Percentiles rank a stretch among this genome's conserved stretches.
Conservation (phyloP, 345 rosid species). For the Rhizophora apiculata region DNA sequence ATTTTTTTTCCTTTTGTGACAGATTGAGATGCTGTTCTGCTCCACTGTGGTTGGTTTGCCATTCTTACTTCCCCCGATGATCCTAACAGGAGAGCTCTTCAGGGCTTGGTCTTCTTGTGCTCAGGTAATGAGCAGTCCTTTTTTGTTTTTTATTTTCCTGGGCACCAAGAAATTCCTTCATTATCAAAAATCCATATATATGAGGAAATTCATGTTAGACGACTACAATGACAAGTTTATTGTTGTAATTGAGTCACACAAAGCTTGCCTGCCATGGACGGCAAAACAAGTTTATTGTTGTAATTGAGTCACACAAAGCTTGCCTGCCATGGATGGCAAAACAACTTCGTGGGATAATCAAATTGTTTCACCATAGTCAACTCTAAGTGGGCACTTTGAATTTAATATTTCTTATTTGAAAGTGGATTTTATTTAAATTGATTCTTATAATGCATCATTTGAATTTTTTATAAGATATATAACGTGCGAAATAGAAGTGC, state of each 20-base stretch:
- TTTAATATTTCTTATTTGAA: constrained; percentile 1
- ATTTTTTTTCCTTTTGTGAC: background rate
- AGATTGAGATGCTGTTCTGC: constrained; percentile 98
- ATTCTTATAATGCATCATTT: too few species aligned
- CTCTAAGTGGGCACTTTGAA: constrained; percentile 7
- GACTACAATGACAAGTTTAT: background rate
- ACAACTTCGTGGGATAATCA: background rate
- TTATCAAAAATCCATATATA: background rate
- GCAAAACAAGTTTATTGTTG: background rate
- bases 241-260: constrained; percentile 4
- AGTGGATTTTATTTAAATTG: background rate
- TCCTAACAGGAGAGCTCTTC: constrained; percentile 90
- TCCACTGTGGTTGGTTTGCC: constrained; percentile 93
- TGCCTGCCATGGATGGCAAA: constrained; percentile 15
- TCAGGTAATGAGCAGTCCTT: constrained; percentile 45
- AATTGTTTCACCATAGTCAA: constrained; percentile 5
- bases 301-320: constrained; percentile 1
- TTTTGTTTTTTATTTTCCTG: background rate
- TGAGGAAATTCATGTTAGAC: background rate
- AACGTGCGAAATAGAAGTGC: background rate
- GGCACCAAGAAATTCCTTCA: too few species aligned
- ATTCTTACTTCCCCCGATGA: constrained; percentile 84
- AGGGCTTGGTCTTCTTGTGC: constrained; percentile 92
- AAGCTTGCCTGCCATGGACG: constrained; percentile 16
- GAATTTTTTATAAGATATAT: background rate